Conservation (phyloP, 2,329 filamentous ascomycete species). For the Grosmannia huntii region DNA sequence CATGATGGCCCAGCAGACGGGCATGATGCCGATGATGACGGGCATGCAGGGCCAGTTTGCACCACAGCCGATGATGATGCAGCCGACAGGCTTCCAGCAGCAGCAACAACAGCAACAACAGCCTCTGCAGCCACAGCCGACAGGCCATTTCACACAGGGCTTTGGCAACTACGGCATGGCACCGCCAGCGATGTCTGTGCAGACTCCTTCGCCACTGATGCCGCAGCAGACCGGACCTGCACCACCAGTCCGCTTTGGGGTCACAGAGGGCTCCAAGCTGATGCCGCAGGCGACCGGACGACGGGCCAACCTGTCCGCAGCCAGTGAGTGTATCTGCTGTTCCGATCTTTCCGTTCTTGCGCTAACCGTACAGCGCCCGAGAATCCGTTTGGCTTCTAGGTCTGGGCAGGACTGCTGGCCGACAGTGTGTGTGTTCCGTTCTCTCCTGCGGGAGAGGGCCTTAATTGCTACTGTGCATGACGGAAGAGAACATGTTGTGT, state of each 20-base stretch:
- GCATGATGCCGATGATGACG: conserved; percentile 38
- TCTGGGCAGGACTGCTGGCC: no score
- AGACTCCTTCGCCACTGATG: conserved; percentile 48
- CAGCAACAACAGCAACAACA: conserved; percentile 37
- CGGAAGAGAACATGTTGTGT: no score
- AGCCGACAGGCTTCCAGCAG: conserved; percentile 48
- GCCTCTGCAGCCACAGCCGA: conserved; percentile 64
- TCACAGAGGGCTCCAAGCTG: conserved; percentile 57
- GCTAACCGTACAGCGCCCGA: conserved; percentile 16
- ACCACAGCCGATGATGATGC: conserved; percentile 34
- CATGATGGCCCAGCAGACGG: conserved; percentile 19
- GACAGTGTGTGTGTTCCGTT: no score
- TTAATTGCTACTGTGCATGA: no score
- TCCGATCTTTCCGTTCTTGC: background rate
- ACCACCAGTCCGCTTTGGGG: conserved; percentile 80
- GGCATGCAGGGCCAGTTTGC: conserved; percentile 15
- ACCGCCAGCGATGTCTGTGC: conserved; percentile 39
- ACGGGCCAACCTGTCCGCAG: conserved; percentile 82
- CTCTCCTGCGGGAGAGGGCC: no score
- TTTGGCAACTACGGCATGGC: conserved; percentile 24
- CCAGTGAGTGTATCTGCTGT: conserved; percentile 54
- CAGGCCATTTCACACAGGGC: conserved; percentile 41
- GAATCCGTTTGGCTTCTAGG: conserved; percentile 20
- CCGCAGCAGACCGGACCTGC: conserved; percentile 77
- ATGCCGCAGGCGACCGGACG: conserved; percentile 77